Evolutionary conservation across 441 rosid genomes (phyloP).

Genomic region (Euphorbia celastroides): DNA sequence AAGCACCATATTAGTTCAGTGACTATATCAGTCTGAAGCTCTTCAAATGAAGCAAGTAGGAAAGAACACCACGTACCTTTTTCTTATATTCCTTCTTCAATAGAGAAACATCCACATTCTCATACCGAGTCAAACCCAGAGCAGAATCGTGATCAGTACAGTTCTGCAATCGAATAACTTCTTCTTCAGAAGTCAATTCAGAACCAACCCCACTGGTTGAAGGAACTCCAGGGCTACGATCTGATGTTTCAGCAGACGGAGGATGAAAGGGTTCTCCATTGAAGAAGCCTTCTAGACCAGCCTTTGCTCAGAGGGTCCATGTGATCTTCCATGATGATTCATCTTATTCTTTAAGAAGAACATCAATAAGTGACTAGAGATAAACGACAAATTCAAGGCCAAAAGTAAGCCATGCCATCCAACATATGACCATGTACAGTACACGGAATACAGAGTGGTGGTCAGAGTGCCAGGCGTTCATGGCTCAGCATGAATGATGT

Average conservation of each 20-base stretch:
- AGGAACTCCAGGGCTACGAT: slow-evolving; percentile 66
- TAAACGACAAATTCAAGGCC: slow-evolving; percentile 77
- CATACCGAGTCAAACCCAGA: slow-evolving; percentile 62
- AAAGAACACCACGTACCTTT: slow-evolving; percentile 48
- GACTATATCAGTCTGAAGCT: slow-evolving; percentile 3
- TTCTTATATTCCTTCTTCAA: slow-evolving; percentile 90
- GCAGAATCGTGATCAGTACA: slow-evolving; percentile 83
- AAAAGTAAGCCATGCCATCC: slow-evolving; percentile 88
- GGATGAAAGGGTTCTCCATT: slow-evolving; percentile 43
- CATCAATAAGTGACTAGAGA: slow-evolving; percentile 81
- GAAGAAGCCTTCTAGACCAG: slow-evolving; percentile 40
- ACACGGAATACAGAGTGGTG: slow-evolving; percentile 58
- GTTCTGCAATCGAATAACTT: slow-evolving; percentile 73
- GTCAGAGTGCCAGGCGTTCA: slow-evolving; percentile 66
- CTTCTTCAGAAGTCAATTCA: slow-evolving; percentile 87
- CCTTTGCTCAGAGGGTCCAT: slow-evolving; percentile 40
- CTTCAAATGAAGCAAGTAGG: slow-evolving; percentile 8
- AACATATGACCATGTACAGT: slow-evolving; percentile 71
- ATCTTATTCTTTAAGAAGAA: slow-evolving; percentile 63
- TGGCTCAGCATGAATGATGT: slow-evolving; percentile 54
- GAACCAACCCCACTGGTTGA: slow-evolving; percentile 85
- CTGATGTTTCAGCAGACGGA: slow-evolving; percentile 62
- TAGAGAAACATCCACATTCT: slow-evolving; percentile 58
- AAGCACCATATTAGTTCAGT: neutral
- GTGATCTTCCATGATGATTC: slow-evolving; percentile 44